Conservation (phyloP, 1,284 basidiomycete species). For the Trichosporon coremiiforme region DNA sequence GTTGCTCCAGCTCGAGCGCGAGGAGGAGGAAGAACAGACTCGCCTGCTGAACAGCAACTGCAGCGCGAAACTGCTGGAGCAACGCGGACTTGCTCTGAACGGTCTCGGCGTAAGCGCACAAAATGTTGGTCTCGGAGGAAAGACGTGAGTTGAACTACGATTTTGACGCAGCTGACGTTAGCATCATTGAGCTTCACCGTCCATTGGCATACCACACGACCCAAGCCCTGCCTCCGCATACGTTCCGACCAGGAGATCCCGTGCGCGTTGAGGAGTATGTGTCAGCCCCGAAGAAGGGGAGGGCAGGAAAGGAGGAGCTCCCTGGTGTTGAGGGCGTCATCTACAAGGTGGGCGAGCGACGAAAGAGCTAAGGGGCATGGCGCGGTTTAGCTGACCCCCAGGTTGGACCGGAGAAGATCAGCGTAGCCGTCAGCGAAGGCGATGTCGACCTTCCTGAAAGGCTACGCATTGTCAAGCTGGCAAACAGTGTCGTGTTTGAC, state of each 20-base stretch:
- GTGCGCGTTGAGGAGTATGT: constrained; percentile 77
- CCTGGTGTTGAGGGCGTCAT: constrained; percentile 70
- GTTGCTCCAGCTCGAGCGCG: constrained; percentile 71
- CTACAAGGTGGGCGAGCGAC: constrained; percentile 64
- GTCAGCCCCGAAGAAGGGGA: constrained; percentile 55
- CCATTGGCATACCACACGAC: constrained; percentile 76
- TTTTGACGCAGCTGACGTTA: constrained; percentile 46
- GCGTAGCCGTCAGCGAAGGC: constrained; percentile 70
- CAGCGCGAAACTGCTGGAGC: constrained; percentile 78
- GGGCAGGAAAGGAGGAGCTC: constrained; percentile 56
- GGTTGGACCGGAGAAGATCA: constrained; percentile 74
- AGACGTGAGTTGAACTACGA: constrained; percentile 63
- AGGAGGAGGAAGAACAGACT: constrained; percentile 79
- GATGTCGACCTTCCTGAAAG: constrained; percentile 79
- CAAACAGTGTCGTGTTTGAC: constrained; percentile 88
- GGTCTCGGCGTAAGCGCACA: constrained; percentile 71
- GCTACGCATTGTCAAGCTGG: constrained; percentile 79
- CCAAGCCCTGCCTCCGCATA: constrained; percentile 77
- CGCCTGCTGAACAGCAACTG: constrained; percentile 80
- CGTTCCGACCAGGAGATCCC: constrained; percentile 78
- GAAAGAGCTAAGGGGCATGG: constrained; percentile 16
- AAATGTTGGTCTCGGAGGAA: constrained; percentile 82
- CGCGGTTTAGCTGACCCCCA: constrained; percentile 41
- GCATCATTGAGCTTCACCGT: constrained; percentile 81
- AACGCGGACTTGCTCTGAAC: constrained; percentile 74